Percentiles rank a stretch among this genome's conserved stretches.
These are phyloP conservation scores for Ophiostoma ulmi DNA, from an alignment of 2,329 filamentous ascomycete species.

Conservation along the genomic window DNA sequence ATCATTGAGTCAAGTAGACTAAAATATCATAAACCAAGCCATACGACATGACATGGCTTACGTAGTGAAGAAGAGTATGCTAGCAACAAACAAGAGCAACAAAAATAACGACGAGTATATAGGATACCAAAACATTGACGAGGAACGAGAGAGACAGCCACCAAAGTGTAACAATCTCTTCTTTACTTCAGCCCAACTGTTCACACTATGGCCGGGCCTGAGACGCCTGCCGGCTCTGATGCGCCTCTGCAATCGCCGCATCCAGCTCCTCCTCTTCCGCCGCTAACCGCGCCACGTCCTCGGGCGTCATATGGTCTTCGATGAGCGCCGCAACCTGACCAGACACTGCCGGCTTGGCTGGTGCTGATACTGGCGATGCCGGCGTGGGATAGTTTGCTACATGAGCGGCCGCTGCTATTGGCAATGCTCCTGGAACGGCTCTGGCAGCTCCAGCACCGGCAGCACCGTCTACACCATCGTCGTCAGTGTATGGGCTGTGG, in stretches of 20 bases:
- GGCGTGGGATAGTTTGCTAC: neutral
- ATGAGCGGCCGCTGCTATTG: neutral
- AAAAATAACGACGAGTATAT: too few species aligned
- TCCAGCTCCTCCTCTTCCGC: constrained; percentile 56
- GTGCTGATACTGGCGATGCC: neutral
- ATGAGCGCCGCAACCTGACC: constrained; percentile 38
- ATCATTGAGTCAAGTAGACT: too few species aligned
- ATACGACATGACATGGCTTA: too few species aligned
- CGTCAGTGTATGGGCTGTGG: constrained; percentile 12
- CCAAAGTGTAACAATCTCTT: neutral
- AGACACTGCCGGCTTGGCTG: neutral
- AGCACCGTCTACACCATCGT: neutral
- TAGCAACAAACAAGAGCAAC: too few species aligned
- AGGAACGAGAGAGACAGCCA: too few species aligned
- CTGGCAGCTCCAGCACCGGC: neutral
- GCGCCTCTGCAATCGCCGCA: constrained; percentile 48
- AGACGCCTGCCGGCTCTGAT: neutral
- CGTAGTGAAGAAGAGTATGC: too few species aligned
- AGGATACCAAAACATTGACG: neutral
- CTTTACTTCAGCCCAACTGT: neutral
- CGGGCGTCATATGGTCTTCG: constrained; percentile 57
- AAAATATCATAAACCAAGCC: too few species aligned
- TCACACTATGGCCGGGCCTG: neutral
- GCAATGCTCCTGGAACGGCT: neutral
- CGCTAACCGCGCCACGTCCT: constrained; percentile 51